These are phyloP conservation scores for Pleurostoma richardsiae DNA, from an alignment of 2,329 filamentous ascomycete genomes.

Conservation along the genomic window DNA sequence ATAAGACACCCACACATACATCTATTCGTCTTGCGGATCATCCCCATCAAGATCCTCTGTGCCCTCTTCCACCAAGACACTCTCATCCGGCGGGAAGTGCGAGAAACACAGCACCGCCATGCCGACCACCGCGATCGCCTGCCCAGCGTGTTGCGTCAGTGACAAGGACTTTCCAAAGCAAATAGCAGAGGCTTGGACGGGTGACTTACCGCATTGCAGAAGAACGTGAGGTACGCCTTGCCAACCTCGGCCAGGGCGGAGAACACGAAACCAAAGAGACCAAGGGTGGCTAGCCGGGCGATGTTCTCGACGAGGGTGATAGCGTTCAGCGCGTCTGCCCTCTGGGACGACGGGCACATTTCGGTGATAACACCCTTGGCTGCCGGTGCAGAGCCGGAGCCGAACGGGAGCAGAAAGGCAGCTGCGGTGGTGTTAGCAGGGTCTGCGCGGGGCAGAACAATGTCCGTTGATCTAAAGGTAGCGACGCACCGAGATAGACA, in stretches of 20 bases:
- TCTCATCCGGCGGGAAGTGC: constrained; percentile 33
- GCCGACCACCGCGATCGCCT: constrained; percentile 48
- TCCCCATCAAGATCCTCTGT: not conserved
- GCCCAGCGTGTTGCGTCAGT: no score
- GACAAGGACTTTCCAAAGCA: not conserved
- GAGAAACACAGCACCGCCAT: constrained; percentile 34
- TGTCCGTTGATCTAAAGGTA: not conserved
- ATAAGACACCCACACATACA: not conserved
- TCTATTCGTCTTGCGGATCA: constrained; percentile 37
- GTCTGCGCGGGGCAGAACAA: not conserved
- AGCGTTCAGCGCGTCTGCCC: constrained; percentile 62
- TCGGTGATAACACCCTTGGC: constrained; percentile 70
- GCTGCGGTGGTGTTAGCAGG: constrained; percentile 25
- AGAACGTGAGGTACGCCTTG: constrained; percentile 58
- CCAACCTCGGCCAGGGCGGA: constrained; percentile 56
- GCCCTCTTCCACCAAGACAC: constrained; percentile 22
- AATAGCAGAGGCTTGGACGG: not conserved
- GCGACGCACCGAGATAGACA: constrained; percentile 51
- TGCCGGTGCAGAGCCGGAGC: constrained; percentile 63
- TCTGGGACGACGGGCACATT: constrained; percentile 58
- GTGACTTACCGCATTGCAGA: constrained; percentile 55
- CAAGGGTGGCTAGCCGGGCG: constrained; percentile 57
- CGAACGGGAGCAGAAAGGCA: constrained; percentile 60
- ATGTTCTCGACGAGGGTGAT: constrained; percentile 68
- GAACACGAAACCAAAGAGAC: constrained; percentile 64